A percentile compares a stretch with the other conserved stretches of the same genome.
Evolutionary conservation across 169 alveolate genomes (phyloP).

Genomic region (Eimeria praecox): DNA sequence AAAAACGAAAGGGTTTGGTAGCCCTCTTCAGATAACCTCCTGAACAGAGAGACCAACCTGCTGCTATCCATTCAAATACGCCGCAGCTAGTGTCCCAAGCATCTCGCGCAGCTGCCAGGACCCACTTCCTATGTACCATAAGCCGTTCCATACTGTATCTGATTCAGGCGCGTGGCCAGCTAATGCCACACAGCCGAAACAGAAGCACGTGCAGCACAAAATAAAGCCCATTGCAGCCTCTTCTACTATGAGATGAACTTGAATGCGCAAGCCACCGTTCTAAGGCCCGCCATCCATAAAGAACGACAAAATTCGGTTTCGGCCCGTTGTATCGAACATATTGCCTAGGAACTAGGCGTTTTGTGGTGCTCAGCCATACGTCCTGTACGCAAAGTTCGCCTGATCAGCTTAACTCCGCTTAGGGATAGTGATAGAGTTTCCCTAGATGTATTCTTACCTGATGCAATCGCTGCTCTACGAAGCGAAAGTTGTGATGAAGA

Average conservation of each 20-base stretch:
- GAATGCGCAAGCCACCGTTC: neutral
- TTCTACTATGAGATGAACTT: neutral
- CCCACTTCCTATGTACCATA: neutral
- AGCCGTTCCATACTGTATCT: neutral
- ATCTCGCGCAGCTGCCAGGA: neutral
- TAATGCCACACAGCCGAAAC: too few species aligned
- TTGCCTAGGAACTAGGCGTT: neutral
- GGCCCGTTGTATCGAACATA: neutral
- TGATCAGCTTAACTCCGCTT: neutral
- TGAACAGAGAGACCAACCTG: neutral
- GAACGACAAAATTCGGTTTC: neutral
- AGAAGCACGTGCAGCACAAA: neutral
- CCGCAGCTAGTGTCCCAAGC: neutral
- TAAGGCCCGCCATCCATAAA: neutral
- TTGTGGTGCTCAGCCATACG: neutral
- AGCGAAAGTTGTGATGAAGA: neutral
- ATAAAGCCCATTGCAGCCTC: neutral
- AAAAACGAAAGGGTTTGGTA: neutral
- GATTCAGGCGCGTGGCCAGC: neutral
- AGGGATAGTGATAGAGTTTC: neutral
- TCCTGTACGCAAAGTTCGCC: neutral
- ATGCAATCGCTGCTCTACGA: neutral
- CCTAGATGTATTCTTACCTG: neutral
- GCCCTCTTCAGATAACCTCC: neutral
- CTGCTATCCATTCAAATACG: neutral